Evolutionary conservation across 352 stramenopile genomes (phyloP).

Genomic region (Thalassiosira mediterranea): DNA sequence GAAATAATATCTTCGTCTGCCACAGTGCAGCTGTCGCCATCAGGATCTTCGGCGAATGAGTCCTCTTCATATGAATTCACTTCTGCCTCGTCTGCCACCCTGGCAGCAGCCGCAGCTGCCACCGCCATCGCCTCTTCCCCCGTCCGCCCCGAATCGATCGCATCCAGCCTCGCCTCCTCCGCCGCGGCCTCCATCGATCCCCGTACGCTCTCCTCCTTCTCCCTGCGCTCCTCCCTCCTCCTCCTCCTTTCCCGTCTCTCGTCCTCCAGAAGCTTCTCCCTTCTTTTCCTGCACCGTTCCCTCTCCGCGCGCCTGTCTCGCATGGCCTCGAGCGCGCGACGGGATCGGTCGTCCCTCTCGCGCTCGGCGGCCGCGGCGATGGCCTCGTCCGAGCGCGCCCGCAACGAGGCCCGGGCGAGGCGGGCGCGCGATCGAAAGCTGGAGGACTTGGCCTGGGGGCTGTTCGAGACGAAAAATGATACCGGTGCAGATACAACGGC

Average conservation of each 20-base stretch:
- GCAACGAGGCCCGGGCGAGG: slow-evolving; percentile 28
- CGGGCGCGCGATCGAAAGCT: slow-evolving; percentile 48
- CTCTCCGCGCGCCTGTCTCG: slow-evolving; percentile 27
- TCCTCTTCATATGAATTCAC: too few relatives aligned
- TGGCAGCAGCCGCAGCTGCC: slow-evolving; percentile 31
- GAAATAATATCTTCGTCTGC: too few relatives aligned
- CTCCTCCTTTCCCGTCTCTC: slow-evolving; percentile 17
- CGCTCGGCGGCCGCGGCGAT: background rate
- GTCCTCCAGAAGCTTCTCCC: slow-evolving; percentile 25
- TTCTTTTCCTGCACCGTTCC: slow-evolving; percentile 26
- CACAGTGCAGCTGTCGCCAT: too few relatives aligned
- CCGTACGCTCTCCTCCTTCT: slow-evolving; percentile 21
- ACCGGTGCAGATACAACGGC: background rate
- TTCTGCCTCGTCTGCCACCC: slow-evolving; percentile 33
- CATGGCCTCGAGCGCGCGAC: slow-evolving; percentile 30
- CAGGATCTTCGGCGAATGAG: too few relatives aligned
- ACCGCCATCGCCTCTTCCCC: slow-evolving; percentile 41
- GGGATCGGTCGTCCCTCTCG: slow-evolving; percentile 21
- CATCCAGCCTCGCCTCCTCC: slow-evolving; percentile 35
- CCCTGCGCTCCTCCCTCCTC: slow-evolving; percentile 12
- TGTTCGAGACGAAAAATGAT: slow-evolving; percentile 44
- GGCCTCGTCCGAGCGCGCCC: slow-evolving; percentile 28
- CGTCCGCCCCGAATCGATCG: slow-evolving; percentile 35
- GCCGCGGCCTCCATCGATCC: slow-evolving; percentile 38
- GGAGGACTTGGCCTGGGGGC: slow-evolving; percentile 21